These are phyloP conservation scores for Cytospora mali DNA, from an alignment of 2,329 filamentous ascomycete genomes.

Conservation along the genomic window DNA sequence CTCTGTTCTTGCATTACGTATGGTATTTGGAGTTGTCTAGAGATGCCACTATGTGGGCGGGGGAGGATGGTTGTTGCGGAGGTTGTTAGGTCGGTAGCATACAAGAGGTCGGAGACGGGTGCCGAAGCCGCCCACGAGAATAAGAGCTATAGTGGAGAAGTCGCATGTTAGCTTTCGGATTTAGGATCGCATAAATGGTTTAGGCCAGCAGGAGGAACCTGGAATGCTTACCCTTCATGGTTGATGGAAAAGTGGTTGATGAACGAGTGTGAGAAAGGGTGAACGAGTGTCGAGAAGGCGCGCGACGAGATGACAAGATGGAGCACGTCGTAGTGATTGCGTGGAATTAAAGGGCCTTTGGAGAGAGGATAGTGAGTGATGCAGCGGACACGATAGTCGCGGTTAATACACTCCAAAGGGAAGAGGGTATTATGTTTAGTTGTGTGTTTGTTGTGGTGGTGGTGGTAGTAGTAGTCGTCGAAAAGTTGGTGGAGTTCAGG, in stretches of 20 bases:
- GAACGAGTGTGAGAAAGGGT: slow-evolving; percentile 21
- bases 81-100: slow-evolving; percentile 42
- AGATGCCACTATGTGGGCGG: neutral
- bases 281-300: slow-evolving; percentile 8
- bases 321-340: neutral
- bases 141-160: slow-evolving; percentile 68
- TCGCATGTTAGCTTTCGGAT: slow-evolving; percentile 29
- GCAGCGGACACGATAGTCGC: neutral
- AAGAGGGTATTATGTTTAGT: neutral
- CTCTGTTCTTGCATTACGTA: neutral
- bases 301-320: neutral
- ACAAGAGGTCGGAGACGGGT: slow-evolving; percentile 96
- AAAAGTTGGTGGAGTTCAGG: neutral
- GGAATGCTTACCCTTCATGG: slow-evolving; percentile 28
- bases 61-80: slow-evolving; percentile 3
- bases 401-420: neutral
- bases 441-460: neutral
- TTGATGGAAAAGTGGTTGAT: slow-evolving; percentile 9
- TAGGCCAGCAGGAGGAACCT: neutral
- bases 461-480: neutral
- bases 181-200: neutral
- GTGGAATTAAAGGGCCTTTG: slow-evolving; percentile 3
- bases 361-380: neutral
- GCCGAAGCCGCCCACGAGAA: slow-evolving; percentile 98
- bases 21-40: slow-evolving; percentile 4